phyloP scores from a whole-genome alignment of 352 stramenopile genomes.

The Phytopythium oedochilum region DNA sequence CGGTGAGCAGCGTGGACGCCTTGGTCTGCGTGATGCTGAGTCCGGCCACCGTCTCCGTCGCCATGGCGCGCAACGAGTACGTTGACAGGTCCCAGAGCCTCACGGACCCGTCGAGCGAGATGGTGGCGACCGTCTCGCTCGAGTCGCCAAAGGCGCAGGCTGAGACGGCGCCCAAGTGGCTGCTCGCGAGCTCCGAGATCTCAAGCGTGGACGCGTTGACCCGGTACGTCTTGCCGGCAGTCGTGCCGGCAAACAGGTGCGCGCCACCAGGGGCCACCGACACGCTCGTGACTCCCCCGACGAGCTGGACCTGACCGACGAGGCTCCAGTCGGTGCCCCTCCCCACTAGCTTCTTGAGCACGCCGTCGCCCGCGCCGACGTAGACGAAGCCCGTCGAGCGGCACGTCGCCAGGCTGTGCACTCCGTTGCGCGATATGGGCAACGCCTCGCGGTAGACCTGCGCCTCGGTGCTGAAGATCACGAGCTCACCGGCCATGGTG shows the following conservation, averaged over 20 bases:
- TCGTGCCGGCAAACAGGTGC: slow-evolving; percentile 63
- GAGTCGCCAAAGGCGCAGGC: slow-evolving; percentile 54
- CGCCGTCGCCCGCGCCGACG: slow-evolving; percentile 80
- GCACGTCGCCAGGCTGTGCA: slow-evolving; percentile 74
- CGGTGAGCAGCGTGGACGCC: slow-evolving; percentile 27
- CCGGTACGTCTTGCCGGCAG: slow-evolving; percentile 71
- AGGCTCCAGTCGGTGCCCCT: slow-evolving; percentile 80
- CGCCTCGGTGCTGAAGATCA: slow-evolving; percentile 78
- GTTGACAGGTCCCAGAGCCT: slow-evolving; percentile 65
- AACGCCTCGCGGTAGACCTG: slow-evolving; percentile 62
- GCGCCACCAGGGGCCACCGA: slow-evolving; percentile 49
- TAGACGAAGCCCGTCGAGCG: slow-evolving; percentile 62
- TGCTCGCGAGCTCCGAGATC: slow-evolving; percentile 49
- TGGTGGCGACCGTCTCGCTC: slow-evolving; percentile 63
- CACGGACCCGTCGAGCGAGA: slow-evolving; percentile 64
- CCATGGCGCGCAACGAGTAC: slow-evolving; percentile 65
- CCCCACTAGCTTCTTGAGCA: slow-evolving; percentile 81
- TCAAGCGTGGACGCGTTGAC: slow-evolving; percentile 45
- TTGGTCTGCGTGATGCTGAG: slow-evolving; percentile 42
- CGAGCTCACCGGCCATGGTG: slow-evolving; percentile 74
- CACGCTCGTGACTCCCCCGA: slow-evolving; percentile 76
- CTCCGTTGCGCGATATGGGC: slow-evolving; percentile 55
- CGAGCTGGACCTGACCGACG: slow-evolving; percentile 73
- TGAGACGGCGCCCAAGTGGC: slow-evolving; percentile 60
- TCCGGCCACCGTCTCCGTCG: slow-evolving; percentile 46